Base-by-base conservation (phyloP, 495 filamentous ascomycete species). In the Lasiosphaeria miniovina region DNA sequence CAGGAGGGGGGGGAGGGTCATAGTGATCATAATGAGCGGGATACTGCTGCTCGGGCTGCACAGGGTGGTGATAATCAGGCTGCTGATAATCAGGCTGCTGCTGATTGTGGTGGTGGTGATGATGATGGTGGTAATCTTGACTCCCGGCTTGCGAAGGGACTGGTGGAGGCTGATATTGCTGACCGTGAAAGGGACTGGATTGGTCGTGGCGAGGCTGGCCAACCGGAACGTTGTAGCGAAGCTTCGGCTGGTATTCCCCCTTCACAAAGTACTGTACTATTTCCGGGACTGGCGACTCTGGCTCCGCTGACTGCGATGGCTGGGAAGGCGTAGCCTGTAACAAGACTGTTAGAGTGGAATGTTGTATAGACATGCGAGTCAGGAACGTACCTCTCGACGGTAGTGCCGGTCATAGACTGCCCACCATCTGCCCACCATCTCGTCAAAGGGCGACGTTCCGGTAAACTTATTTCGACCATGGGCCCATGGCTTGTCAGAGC, bases 381-480 rank as follows among this genome's bases (percentile, higher is more conserved):
- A 15, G 10, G 33, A 36, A 58, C 55, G 17, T 67, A 86, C 85
- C 38, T 78, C 70, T 61, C 74, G 72, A 55, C 81, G 78, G 68
- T 90, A 92, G 74, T 98, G 91, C 60, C 82, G 82, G 74, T 98
- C 93, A 68, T 92, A 96, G 45, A 96, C 86, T 31, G 89, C 84
- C 91, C 91, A 97, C 93, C 94, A 98, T 60, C 83, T 81, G 43
- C 85, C 85, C 43, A 89, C 67, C 73, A 96, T 85, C 70, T 95
- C 86, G 68, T 91, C 86, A 66, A 90, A 93, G 3, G 89, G 88
- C n/a, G 80, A 77, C 41, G 74, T 64, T 4, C 83, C 83, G 33
- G 74, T 80, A 14, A 70, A 70, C 45, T 80, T 73, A 54, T 84
- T 74, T 66, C 91, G 79, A 43, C 89, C 87, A 66, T 85, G 76